These are phyloP conservation scores for Zhuliangozyma blackwelliae DNA, from an alignment of 1,139 yeast genomes.

Conservation along the genomic window DNA sequence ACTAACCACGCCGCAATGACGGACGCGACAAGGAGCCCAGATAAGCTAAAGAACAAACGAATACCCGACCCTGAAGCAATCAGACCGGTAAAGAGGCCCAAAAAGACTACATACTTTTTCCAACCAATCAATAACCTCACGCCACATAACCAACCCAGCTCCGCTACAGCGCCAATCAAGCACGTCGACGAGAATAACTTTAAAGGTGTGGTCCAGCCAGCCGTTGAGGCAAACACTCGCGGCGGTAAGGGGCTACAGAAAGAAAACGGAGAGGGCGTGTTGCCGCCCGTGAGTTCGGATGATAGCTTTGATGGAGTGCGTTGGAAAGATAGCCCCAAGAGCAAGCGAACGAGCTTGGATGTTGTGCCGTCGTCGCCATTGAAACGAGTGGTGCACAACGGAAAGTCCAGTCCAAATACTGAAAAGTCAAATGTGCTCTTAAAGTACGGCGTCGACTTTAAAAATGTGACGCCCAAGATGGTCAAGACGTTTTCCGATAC, in stretches of 20 bases:
- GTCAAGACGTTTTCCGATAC: constrained; percentile 27
- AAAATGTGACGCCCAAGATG: constrained; percentile 23
- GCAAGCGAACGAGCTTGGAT: not conserved
- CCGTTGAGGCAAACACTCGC: constrained; percentile 1
- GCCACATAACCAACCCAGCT: not conserved
- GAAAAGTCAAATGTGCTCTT: constrained; percentile 23
- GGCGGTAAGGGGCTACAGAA: not conserved
- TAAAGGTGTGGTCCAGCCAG: constrained; percentile 6
- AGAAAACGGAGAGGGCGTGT: constrained; percentile 1
- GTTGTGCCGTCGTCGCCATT: constrained; percentile 33
- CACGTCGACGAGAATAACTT: constrained; percentile 6
- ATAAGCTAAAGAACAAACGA: constrained; percentile 1
- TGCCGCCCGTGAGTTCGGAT: constrained; percentile 34
- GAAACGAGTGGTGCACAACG: constrained; percentile 9
- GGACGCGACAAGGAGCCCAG: constrained; percentile 1
- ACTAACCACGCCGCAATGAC: no score
- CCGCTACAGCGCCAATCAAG: constrained; percentile 1
- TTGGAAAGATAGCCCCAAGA: constrained; percentile 35
- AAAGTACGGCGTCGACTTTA: constrained; percentile 35
- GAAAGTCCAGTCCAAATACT: no score
- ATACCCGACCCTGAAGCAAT: constrained; percentile 9
- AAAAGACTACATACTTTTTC: constrained; percentile 35
- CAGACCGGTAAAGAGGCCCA: constrained; percentile 13
- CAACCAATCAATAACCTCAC: constrained; percentile 29
- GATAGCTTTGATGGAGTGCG: constrained; percentile 45